phyloP scores from a whole-genome alignment of 1,139 yeast genomes.

The Yamadazyma mexicana region DNA sequence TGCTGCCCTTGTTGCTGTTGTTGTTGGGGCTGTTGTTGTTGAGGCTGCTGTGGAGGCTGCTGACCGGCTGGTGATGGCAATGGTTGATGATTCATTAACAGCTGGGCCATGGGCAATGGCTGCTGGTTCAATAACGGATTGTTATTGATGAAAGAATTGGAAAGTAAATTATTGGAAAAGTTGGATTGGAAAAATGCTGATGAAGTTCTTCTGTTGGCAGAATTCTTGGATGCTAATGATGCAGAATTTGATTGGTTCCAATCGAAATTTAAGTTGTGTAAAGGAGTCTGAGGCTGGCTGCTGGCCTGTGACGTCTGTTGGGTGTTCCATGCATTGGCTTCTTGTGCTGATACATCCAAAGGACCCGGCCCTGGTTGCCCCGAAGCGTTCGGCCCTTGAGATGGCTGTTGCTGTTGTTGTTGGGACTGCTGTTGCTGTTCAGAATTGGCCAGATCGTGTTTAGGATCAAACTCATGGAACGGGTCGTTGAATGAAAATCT shows the following conservation, averaged over 20 bases:
- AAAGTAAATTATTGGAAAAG: slow-evolving; percentile 15
- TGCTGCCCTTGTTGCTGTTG: slow-evolving; percentile 14
- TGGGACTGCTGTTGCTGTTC: too few relatives aligned
- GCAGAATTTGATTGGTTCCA: slow-evolving; percentile 26
- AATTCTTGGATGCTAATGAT: slow-evolving; percentile 15
- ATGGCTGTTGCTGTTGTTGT: slow-evolving; percentile 1
- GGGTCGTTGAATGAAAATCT: slow-evolving; percentile 72
- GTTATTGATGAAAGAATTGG: slow-evolving; percentile 9
- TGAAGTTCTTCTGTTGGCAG: slow-evolving; percentile 27
- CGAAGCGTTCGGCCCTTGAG: too few relatives aligned
- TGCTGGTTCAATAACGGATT: slow-evolving; percentile 11
- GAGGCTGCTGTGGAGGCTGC: slow-evolving; percentile 8
- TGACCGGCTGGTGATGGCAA: slow-evolving; percentile 3
- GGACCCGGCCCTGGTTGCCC: slow-evolving; percentile 15
- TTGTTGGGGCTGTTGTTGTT: slow-evolving; percentile 10
- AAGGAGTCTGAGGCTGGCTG: slow-evolving; percentile 42
- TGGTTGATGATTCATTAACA: slow-evolving; percentile 5
- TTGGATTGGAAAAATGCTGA: slow-evolving; percentile 33
- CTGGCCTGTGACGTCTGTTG: slow-evolving; percentile 17
- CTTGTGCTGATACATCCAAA: slow-evolving; percentile 11
- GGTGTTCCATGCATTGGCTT: slow-evolving; percentile 15
- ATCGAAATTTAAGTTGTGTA: slow-evolving; percentile 35
- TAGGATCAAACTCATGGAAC: slow-evolving; percentile 28
- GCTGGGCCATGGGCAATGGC: slow-evolving; percentile 5
- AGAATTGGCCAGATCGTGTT: slow-evolving; percentile 9